A percentile compares a stretch with the other conserved stretches of the same genome.
Conservation (phyloP, 1,284 basidiomycete species). For the Cryptococcus sp. region DNA sequence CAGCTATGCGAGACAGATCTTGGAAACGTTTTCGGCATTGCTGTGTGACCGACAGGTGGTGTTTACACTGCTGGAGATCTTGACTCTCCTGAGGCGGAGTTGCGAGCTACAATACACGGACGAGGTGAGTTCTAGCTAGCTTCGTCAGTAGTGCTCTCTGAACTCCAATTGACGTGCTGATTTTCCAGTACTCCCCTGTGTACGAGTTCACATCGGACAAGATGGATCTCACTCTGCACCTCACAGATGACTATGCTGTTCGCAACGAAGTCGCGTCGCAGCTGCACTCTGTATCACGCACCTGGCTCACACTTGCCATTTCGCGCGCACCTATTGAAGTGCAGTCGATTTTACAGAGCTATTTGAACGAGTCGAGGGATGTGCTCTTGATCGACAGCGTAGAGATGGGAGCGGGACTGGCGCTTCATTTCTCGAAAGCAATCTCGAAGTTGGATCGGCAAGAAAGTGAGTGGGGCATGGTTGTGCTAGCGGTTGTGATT, state of each 20-base stretch:
- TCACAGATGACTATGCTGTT: slow-evolving; percentile 82
- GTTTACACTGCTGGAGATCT: slow-evolving; percentile 82
- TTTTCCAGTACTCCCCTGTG: slow-evolving; percentile 72
- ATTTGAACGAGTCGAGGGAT: slow-evolving; percentile 69
- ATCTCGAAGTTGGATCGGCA: slow-evolving; percentile 76
- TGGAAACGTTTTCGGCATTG: slow-evolving; percentile 90
- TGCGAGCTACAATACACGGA: slow-evolving; percentile 90
- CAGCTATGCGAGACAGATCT: slow-evolving; percentile 76
- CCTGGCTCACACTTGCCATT: slow-evolving; percentile 82
- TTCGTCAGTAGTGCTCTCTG: background rate
- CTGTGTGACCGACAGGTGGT: slow-evolving; percentile 88
- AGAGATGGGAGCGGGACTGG: slow-evolving; percentile 85
- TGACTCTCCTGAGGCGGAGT: slow-evolving; percentile 80
- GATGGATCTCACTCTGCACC: slow-evolving; percentile 68
- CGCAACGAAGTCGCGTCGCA: slow-evolving; percentile 79
- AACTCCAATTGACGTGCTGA: too few relatives aligned
- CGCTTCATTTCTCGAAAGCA: slow-evolving; percentile 75
- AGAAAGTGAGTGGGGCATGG: slow-evolving; percentile 56
- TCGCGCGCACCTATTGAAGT: slow-evolving; percentile 86
- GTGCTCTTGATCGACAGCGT: slow-evolving; percentile 65
- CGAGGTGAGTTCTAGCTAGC: slow-evolving; percentile 60
- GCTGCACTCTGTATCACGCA: slow-evolving; percentile 68
- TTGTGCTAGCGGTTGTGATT: background rate
- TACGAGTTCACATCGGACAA: slow-evolving; percentile 79
- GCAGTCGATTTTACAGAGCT: slow-evolving; percentile 83